phyloP scores from a whole-genome alignment of 441 rosid genomes.

The Populus hybrid region DNA sequence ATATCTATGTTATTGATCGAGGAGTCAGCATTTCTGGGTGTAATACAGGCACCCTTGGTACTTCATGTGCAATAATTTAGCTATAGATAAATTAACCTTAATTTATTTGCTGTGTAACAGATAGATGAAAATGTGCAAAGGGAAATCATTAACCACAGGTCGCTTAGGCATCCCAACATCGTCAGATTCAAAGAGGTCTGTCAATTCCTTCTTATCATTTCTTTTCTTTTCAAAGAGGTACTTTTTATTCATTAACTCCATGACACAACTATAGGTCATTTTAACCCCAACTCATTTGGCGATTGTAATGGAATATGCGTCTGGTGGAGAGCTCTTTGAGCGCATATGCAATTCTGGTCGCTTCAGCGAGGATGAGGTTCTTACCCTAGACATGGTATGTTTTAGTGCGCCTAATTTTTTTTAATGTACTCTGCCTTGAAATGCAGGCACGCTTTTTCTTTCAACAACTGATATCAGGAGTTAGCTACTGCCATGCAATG shows the following conservation, averaged over 20 bases:
- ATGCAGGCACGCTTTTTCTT: constrained; percentile 94
- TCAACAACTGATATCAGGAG: constrained; percentile 98
- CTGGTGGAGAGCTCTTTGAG: constrained; percentile 98
- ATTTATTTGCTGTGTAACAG: constrained; percentile 34
- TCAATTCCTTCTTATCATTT: constrained; percentile 1
- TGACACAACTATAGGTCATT: constrained; percentile 50
- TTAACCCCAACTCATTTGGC: constrained; percentile 96
- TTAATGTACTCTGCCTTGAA: not conserved
- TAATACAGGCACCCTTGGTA: not conserved
- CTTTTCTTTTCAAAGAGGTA: not conserved
- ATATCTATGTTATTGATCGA: no score
- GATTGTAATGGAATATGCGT: constrained; percentile 96
- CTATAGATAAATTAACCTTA: not conserved
- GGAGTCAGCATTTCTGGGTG: no score
- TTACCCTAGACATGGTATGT: not conserved
- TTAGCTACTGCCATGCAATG: constrained; percentile 93
- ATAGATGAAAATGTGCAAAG: constrained; percentile 95
- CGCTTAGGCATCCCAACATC: constrained; percentile 92
- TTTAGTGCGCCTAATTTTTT: not conserved
- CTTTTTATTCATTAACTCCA: constrained; percentile 3
- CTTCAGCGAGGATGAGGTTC: constrained; percentile 97
- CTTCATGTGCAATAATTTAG: not conserved
- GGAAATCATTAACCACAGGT: constrained; percentile 93
- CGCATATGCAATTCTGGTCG: constrained; percentile 92
- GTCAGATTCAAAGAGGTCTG: constrained; percentile 94